These are phyloP conservation scores for Suillus ampliporus DNA, from an alignment of 768 basidiomycete species.

Conservation along the genomic window DNA sequence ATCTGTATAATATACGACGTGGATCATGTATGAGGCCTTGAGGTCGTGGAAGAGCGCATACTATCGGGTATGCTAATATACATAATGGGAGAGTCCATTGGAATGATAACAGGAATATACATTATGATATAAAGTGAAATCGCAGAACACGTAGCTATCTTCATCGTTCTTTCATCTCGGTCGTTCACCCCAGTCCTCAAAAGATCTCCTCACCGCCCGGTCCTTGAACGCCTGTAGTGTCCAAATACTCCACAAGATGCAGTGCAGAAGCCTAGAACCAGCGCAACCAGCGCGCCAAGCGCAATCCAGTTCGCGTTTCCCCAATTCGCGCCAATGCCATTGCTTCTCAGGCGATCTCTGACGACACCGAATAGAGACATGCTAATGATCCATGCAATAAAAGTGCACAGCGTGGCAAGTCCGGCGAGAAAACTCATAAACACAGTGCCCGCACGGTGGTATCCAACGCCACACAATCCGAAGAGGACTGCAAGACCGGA, in stretches of 20 bases:
- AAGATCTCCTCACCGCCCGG: background rate
- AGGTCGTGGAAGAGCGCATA: too few relatives aligned
- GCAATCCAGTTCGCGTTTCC: slow-evolving; percentile 88
- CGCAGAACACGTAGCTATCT: background rate
- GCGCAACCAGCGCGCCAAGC: slow-evolving; percentile 71
- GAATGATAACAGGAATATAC: background rate
- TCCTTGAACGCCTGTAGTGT: slow-evolving; percentile 50
- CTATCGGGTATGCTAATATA: background rate
- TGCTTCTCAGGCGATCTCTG: slow-evolving; percentile 58
- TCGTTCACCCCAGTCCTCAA: background rate
- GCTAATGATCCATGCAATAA: slow-evolving; percentile 78
- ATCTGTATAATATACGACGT: background rate
- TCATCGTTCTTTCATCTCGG: background rate
- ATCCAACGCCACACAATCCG: slow-evolving; percentile 67
- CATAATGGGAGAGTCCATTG: background rate
- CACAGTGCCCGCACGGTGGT: slow-evolving; percentile 74
- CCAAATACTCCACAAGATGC: slow-evolving; percentile 72
- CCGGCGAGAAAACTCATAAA: slow-evolving; percentile 74
- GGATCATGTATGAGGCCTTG: too few relatives aligned
- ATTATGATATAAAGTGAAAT: background rate
- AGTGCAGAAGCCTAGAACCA: slow-evolving; percentile 70
- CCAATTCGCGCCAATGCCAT: slow-evolving; percentile 56
- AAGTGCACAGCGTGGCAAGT: slow-evolving; percentile 67
- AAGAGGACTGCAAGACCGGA: slow-evolving; percentile 69
- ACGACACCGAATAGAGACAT: slow-evolving; percentile 81